phyloP scores from a whole-genome alignment of 2,329 filamentous ascomycete species.

The Colletotrichum cordylinicola region DNA sequence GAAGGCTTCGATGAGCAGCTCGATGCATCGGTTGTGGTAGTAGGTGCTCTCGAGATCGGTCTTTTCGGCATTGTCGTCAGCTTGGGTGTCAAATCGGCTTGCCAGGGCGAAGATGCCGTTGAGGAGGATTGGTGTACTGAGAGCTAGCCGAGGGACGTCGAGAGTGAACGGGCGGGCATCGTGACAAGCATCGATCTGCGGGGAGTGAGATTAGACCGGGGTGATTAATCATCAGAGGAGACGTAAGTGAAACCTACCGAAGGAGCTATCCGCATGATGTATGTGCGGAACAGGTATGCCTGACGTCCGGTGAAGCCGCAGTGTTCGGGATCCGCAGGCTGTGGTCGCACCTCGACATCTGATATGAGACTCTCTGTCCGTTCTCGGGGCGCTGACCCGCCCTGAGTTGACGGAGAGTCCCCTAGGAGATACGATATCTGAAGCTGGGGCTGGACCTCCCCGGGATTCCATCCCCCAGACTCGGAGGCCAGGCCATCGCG shows the following conservation, averaged over 20 bases:
- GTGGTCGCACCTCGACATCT: background rate
- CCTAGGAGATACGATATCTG: slow-evolving; percentile 11
- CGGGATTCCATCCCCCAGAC: background rate
- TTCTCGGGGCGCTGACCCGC: background rate
- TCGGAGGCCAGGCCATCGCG: background rate
- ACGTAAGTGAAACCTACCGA: background rate
- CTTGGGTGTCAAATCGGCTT: slow-evolving; percentile 47
- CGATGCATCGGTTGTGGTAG: slow-evolving; percentile 51
- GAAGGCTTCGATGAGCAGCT: slow-evolving; percentile 50
- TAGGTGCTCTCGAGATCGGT: slow-evolving; percentile 46
- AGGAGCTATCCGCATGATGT: slow-evolving; percentile 11
- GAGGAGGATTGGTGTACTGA: slow-evolving; percentile 50
- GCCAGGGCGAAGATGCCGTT: slow-evolving; percentile 52
- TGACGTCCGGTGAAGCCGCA: slow-evolving; percentile 9
- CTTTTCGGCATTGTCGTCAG: slow-evolving; percentile 26
- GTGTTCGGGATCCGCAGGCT: background rate
- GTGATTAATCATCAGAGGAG: background rate
- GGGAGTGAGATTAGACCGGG: background rate
- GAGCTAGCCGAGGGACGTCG: slow-evolving; percentile 50
- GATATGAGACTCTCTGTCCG: background rate
- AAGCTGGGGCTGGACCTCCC: slow-evolving; percentile 3
- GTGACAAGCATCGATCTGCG: slow-evolving; percentile 16
- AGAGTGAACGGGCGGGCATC: slow-evolving; percentile 43
- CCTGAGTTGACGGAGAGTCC: background rate
- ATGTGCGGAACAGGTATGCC: slow-evolving; percentile 12